Evolutionary conservation across 345 rosid genomes (phyloP).

Genomic region (Eucalyptus brandiana): DNA sequence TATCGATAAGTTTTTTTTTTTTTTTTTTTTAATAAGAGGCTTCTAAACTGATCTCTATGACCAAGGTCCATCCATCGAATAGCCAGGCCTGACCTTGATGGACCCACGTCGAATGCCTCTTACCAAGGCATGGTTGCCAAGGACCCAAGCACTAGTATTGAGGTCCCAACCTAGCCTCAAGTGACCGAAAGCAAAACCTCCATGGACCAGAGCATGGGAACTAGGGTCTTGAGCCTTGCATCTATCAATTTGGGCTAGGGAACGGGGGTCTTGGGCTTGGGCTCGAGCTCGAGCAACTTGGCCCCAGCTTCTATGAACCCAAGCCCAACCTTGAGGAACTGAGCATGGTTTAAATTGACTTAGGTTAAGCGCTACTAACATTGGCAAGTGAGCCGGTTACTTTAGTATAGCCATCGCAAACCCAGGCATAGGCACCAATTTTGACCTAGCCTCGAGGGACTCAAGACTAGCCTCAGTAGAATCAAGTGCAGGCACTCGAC

Average conservation of each 20-base stretch:
- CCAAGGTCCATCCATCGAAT: neutral
- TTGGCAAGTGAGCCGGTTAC: fast-evolving
- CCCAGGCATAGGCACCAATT: fast-evolving
- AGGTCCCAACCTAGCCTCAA: neutral
- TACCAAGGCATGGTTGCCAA: neutral
- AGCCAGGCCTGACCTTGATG: fast-evolving
- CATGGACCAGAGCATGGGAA: neutral
- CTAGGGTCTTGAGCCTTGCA: neutral
- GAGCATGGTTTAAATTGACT: neutral
- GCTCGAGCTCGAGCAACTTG: neutral
- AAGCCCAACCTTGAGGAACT: neutral
- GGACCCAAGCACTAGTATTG: fast-evolving
- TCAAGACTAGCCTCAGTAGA: neutral
- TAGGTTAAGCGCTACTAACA: fast-evolving
- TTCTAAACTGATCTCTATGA: fast-evolving
- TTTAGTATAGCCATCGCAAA: fast-evolving
- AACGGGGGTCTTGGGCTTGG: neutral
- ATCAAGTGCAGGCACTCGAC: fast-evolving
- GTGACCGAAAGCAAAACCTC: neutral
- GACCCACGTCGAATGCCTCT: neutral
- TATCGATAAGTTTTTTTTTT: too few relatives aligned
- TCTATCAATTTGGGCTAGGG: too few relatives aligned
- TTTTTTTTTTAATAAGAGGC: neutral
- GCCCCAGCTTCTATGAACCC: neutral
- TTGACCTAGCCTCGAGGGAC: neutral